Base-by-base conservation (phyloP, 129 eudicot species). In the Artemisia annua region DNA sequence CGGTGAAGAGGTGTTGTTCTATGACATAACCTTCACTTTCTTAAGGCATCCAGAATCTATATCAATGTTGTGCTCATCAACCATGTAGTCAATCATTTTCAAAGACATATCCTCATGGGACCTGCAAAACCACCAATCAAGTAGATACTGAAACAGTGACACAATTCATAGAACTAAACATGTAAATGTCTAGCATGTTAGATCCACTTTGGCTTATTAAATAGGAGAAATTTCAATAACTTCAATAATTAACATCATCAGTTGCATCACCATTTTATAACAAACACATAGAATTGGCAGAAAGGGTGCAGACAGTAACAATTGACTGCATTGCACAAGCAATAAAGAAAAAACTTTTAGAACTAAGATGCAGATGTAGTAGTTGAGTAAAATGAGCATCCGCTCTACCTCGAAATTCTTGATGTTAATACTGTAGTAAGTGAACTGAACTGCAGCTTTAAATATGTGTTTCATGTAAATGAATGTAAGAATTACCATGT, bases 41-140 rank as follows among this genome's bases (percentile, higher is more conserved):
- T 78, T 87, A 24, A 87, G 83, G 80, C 69, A 19, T 65, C 67
- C 96, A 73, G 88, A 32, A 68, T 85, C 96, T 43, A 93, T 89
- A 56, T 93, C 97, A 16, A 93, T 89, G 86, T 86, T 78, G 77
- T 93, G 96, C 81, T 89, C 96, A 82, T 89, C 95, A 48, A 93
- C 92, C 64, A 89, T 84, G 73, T 78, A 73, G 67, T 89, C 95
- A 24, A 93, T 82, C 90, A 89, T 80, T 19, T 71, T 75, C 74
- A 79, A 70, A 71, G 98, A 93, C 98, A 93, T 93, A 17, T 93
- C 90, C 85, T 93, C 98, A 75, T 93, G 98, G 65, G 87, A 85
- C 98, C 98, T 93, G 82, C 75, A 87, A 63, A 60, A 48, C 3
- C 12, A 61, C 11, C 61, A 63, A 55, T 44, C 28, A 71, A 76